These are phyloP conservation scores for Shiraia sp. DNA, from an alignment of 2,329 filamentous ascomycete genomes.

Conservation along the genomic window DNA sequence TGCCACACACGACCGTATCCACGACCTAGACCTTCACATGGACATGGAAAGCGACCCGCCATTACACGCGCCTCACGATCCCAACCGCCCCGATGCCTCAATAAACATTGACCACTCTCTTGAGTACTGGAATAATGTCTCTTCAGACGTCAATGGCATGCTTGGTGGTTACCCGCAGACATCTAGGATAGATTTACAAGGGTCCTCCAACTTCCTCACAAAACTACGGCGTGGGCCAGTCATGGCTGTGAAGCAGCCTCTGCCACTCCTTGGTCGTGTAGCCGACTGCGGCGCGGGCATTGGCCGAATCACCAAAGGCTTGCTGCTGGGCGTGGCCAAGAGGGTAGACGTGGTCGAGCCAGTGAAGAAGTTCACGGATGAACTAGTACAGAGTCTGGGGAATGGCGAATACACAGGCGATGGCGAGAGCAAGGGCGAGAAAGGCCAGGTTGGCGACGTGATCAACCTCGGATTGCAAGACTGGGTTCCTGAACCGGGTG, in stretches of 20 bases:
- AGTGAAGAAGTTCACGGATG: conserved; percentile 75
- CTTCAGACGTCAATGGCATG: conserved; percentile 70
- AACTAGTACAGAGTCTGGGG: conserved; percentile 48
- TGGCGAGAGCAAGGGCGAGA: conserved; percentile 18
- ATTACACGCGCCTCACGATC: conserved; percentile 15
- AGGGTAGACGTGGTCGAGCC: conserved; percentile 85
- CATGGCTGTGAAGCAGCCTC: conserved; percentile 19
- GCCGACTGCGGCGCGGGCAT: conserved; percentile 72
- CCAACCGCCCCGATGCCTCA: conserved; percentile 45
- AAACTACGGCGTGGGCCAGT: conserved; percentile 57
- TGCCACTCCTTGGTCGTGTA: conserved; percentile 46
- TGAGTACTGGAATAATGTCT: conserved; percentile 57
- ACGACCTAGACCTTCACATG: conserved; percentile 10
- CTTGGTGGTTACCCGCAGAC: conserved; percentile 74
- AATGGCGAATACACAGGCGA: conserved; percentile 27
- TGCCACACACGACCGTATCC: conserved; percentile 1
- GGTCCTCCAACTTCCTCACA: conserved; percentile 69
- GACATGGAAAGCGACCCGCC: conserved; percentile 35
- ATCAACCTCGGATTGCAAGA: conserved; percentile 75
- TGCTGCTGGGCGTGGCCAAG: conserved; percentile 72
- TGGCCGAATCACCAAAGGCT: conserved; percentile 77
- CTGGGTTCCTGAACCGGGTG: conserved; percentile 58
- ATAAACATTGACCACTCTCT: conserved; percentile 51
- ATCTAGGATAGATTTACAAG: conserved; percentile 71
- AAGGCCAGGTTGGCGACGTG: conserved; percentile 63